Evolutionary conservation across 805 yeast species (phyloP), one percentile per base, ranked within the genome.

Genomic region (Suhomyces emberorum): DNA sequence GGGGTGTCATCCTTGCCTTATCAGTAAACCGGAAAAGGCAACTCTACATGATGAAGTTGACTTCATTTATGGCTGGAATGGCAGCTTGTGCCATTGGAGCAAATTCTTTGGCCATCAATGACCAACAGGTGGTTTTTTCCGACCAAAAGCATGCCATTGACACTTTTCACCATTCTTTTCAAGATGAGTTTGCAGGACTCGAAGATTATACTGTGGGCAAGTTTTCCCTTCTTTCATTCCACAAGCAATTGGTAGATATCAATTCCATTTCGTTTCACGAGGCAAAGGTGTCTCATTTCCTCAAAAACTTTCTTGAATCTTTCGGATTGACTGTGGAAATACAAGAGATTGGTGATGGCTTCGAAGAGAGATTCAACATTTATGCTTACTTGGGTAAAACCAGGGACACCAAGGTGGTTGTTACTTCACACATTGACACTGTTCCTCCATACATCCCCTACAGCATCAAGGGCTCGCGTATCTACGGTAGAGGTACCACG

Each of bases 341-440:
- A 19, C 63, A 67, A 29, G 43, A 55, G 7, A 63, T 70, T 11
- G 32, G 36, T 4, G 44, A 46, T 30, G 55, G 48, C 10, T 54
- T 40, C 7, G 41, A 52, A 7, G 46, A 49, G 5, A 65, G 83
- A 32, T 51, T 56, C 47, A 77, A 81, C 48, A 61, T 81, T 24
- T 81, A 74, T 47, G 85, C 84, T 4, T 81, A 78, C 48, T 42
- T 56, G 6, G 79, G 80, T 1, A 38, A 46, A 1, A 49, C 51
- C 14, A 64, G 77, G 39, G 52, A 74, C 44, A 70, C 80, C 10
- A 63, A 55, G 34, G 72, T 78, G 3, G 49, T 79, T 26, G 47
- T 81, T 15, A 77, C 85, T 1, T 74, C 84, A 9, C 88, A 81
- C 49, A 73, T 81, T 24, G 88, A 81, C 48, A 81, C 88, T 0